Evolutionary conservation across 192 early-diverging fungal species (phyloP).

Genomic region (Cetraspora pellucida): DNA sequence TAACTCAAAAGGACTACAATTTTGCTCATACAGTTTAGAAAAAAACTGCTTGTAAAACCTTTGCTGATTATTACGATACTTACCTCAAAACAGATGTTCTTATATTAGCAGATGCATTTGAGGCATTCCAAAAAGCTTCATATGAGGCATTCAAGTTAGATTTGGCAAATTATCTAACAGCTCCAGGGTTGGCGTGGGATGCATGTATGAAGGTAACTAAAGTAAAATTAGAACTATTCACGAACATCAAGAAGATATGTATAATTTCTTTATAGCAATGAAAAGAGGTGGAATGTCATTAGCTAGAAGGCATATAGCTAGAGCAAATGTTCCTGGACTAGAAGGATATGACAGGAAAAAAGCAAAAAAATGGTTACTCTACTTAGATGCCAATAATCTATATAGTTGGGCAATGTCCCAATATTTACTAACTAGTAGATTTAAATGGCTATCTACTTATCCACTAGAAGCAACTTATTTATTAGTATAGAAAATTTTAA

Average conservation of each 20-base stretch:
- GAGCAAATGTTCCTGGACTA: conserved; percentile 14
- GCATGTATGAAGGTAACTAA: not conserved
- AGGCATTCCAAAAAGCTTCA: conserved; percentile 18
- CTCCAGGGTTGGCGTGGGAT: conserved; percentile 7
- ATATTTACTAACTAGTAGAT: conserved; percentile 12
- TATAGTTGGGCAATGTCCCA: conserved; percentile 26
- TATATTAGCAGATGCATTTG: conserved; percentile 21
- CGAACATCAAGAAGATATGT: conserved; percentile 21
- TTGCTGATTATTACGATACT: conserved; percentile 17
- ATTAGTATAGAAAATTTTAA: conserved; percentile 16
- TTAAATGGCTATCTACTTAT: not conserved
- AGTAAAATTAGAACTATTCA: conserved; percentile 21
- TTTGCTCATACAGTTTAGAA: not conserved
- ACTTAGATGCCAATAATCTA: not conserved
- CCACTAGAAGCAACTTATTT: not conserved
- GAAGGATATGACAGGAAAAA: not conserved
- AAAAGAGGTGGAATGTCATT: conserved; percentile 21
- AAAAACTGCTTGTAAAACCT: not conserved
- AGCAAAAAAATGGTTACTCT: not conserved
- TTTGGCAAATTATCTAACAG: conserved; percentile 27
- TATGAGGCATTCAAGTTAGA: conserved; percentile 24
- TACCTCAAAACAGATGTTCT: conserved; percentile 10
- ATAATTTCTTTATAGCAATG: not conserved
- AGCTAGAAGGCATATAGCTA: conserved; percentile 6
- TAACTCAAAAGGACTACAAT: not conserved